These are phyloP conservation scores for Wickerhamomyces hampshirensis DNA, from an alignment of 805 yeast genomes.

Conservation along the genomic window DNA sequence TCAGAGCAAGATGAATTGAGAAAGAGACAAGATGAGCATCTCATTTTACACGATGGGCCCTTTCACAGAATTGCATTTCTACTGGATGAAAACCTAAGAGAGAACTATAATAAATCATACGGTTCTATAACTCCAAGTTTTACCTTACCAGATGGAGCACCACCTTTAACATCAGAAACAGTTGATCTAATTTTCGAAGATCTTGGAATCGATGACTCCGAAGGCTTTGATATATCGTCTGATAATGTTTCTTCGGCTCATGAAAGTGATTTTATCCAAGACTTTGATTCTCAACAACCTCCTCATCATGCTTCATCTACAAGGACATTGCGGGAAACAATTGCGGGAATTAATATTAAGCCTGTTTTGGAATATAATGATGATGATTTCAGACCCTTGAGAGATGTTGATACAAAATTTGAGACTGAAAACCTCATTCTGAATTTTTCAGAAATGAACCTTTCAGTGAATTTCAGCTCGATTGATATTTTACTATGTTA, in stretches of 20 bases:
- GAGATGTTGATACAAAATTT: constrained; percentile 33
- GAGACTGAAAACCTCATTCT: constrained; percentile 53
- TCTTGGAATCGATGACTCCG: constrained; percentile 9
- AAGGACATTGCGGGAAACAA: constrained; percentile 7
- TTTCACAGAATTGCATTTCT: constrained; percentile 77
- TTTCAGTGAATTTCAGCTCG: constrained; percentile 42
- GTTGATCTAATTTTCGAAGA: constrained; percentile 29
- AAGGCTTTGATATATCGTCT: constrained; percentile 1
- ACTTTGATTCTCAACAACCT: constrained; percentile 13
- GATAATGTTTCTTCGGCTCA: neutral
- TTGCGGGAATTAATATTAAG: constrained; percentile 15
- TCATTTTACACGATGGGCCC: constrained; percentile 72
- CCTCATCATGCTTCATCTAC: too few species aligned
- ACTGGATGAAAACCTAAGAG: constrained; percentile 46
- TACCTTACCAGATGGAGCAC: constrained; percentile 57
- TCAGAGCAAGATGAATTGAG: constrained; percentile 41
- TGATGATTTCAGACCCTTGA: constrained; percentile 16
- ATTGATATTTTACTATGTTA: constrained; percentile 35
- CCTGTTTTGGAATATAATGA: constrained; percentile 14
- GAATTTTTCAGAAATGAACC: constrained; percentile 48
- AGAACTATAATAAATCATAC: constrained; percentile 41
- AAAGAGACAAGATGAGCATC: constrained; percentile 56
- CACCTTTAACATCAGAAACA: constrained; percentile 51
- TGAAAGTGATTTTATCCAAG: constrained; percentile 13
- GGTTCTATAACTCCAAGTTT: constrained; percentile 56